Base-by-base conservation (phyloP, 2,329 filamentous ascomycete species). In the Penicillium sp. region DNA sequence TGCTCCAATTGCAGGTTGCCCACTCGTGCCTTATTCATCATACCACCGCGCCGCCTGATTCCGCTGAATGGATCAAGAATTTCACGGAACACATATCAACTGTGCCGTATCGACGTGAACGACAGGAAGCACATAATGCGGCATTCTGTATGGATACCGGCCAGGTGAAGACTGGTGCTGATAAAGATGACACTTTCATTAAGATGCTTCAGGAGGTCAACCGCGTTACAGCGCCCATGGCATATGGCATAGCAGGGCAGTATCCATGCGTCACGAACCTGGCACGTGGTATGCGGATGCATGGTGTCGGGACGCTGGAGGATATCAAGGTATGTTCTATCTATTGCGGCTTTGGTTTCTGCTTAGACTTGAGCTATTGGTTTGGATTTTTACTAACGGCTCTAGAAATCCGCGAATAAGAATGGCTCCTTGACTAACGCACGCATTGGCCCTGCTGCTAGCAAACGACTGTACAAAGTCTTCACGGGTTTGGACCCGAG, bases 81-180 rank as follows among this genome's bases (percentile, higher is more conserved):
- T 91, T 92, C 64, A 93, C 90, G 0, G 87, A 92, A 65, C 87
- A 93, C 68, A 86, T 93, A 46, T 89, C 88, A 7, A 89, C 86
- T 1, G 85, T 89, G 21, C 90, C 89, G 0, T 92, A 92, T 71
- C 84, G 84, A 13, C 69, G 66, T 6, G 74, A 79, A 51, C 69
- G 74, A 31, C 75, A 77, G 50, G 79, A 81, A 1, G 67, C 76
- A 2, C 85, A 77, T 14, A 72, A 77, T 61, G 70, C 75, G 3
- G 73, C 83, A 0, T 93, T 93, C 69, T 92, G 89, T 73, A 92
- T 92, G 87, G 89, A 91, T 49, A 78, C 79, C 1, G 90, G 90
- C 0, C 90, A 93, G 72, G 87, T 93, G 40, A 85, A 84, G 51
- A 83, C 86, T 0, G 90, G 90, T 27, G 83, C 88, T 27, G 82